Evolutionary conservation across 1,284 basidiomycete genomes (phyloP).

Genomic region (Ceratobasidium sp.): DNA sequence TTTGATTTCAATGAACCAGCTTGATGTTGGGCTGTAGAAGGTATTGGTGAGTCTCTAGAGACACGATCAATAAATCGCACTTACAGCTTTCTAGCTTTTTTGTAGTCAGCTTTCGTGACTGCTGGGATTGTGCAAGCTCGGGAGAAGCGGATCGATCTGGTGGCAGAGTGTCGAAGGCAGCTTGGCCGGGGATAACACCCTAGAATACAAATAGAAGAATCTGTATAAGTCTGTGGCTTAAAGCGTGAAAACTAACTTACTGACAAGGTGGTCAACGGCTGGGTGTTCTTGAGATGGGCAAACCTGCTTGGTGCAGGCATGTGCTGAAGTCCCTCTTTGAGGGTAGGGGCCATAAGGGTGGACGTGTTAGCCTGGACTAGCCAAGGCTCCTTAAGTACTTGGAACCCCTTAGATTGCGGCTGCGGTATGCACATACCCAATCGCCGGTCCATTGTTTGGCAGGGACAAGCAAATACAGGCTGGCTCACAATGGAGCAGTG

Average conservation of each 20-base stretch:
- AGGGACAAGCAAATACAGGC: neutral
- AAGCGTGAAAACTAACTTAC: neutral
- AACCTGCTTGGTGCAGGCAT: slow-evolving; percentile 17
- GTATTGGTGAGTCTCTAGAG: neutral
- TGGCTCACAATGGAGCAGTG: neutral
- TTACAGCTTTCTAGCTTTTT: slow-evolving; percentile 15
- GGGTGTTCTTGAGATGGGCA: neutral
- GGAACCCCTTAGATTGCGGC: too few relatives aligned
- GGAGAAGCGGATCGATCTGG: slow-evolving; percentile 1
- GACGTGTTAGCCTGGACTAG: too few relatives aligned
- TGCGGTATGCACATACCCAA: slow-evolving; percentile 2
- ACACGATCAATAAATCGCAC: neutral
- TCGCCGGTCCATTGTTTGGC: neutral
- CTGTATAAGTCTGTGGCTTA: too few relatives aligned
- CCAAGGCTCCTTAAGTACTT: neutral
- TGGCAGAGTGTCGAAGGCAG: slow-evolving; percentile 5
- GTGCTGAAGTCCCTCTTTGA: neutral
- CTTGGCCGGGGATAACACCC: slow-evolving; percentile 20
- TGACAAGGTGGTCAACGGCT: slow-evolving; percentile 9
- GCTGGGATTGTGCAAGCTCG: slow-evolving; percentile 6
- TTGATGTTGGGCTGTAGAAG: neutral
- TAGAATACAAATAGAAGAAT: neutral
- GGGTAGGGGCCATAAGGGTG: neutral
- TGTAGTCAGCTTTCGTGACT: neutral
- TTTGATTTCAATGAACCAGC: neutral